Evolutionary conservation across 805 yeast species (phyloP), one percentile per base, ranked within the genome.

Genomic region (Saturnispora serradocipensis): DNA sequence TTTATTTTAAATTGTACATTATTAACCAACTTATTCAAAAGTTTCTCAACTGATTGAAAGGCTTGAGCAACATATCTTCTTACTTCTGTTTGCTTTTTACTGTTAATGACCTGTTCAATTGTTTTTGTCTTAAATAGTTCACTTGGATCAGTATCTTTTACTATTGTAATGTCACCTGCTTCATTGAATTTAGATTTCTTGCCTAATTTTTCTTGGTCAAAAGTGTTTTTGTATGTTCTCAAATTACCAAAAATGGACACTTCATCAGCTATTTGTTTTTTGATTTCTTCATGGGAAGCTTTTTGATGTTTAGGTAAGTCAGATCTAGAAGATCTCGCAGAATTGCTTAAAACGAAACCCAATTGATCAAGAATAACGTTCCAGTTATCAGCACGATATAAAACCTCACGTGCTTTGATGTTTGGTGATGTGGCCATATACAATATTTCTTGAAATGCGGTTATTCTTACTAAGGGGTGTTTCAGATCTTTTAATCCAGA

Each of bases 361-460:
- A 88, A 80, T 58, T 83, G 87, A 48, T 76, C 78, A 44, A 84
- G 65, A 3, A 85, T 72, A 5, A 77, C 70, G 0, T 77, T 70
- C 90, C 90, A 84, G 40, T 57, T 59, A 3, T 48, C 43, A 7
- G 73, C 61, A 54, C 68, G 73, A 61, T 80, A 85, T 27, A 85
- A 75, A 3, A 80, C 70, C 28, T 63, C 56, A 62, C 90, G 73
- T 49, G 76, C 68, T 47, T 76, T 73, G 3, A 66, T 56, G 54
- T 76, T 74, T 1, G 70, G 61, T 3, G 79, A 67, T 1, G 81
- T 76, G 7, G 89, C 70, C 45, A 85, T 70, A 58, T 76, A 82
- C 0, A 87, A 84, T 50, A 85, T 69, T 61, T 86, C 93, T 66
- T 86, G 91, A 67, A 80, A 84, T 2, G 91, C 89, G 1, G 88